A percentile compares a stretch with the other conserved stretches of the same genome.
phyloP scores from a whole-genome alignment of 768 basidiomycete genomes.

The Pleurotus ostreatus region DNA sequence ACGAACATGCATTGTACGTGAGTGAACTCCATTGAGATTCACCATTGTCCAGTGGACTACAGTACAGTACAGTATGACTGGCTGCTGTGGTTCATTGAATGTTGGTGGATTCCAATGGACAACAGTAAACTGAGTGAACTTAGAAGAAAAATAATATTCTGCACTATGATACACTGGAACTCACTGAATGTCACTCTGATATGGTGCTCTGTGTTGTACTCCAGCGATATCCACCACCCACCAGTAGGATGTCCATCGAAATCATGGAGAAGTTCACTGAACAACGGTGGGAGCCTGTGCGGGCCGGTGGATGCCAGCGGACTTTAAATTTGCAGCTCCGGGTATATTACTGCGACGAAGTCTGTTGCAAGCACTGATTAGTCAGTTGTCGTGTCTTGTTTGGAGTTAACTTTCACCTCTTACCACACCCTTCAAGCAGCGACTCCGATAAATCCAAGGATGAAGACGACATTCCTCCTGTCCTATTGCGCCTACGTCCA shows the following conservation, averaged over 20 bases:
- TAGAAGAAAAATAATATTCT: background rate
- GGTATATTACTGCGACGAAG: conserved; percentile 1
- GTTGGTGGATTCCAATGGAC: background rate
- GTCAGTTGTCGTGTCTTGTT: no score
- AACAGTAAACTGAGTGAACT: background rate
- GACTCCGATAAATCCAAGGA: no score
- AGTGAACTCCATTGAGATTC: background rate
- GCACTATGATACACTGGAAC: background rate
- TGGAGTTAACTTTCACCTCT: no score
- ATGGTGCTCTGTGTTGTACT: background rate
- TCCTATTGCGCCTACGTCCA: no score
- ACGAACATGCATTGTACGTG: background rate
- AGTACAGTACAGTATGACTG: background rate
- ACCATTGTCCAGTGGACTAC: background rate
- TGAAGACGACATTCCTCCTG: no score
- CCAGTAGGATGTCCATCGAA: background rate
- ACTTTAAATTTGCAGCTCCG: background rate
- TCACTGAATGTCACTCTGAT: background rate
- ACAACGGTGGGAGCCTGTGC: background rate
- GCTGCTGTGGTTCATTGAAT: background rate
- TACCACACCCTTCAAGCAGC: no score
- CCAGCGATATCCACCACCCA: background rate
- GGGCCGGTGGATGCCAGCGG: no score
- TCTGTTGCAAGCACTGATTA: no score
- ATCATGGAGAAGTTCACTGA: background rate